Evolutionary conservation across 2,329 filamentous ascomycete species (phyloP), one percentile per base, ranked within the genome.

Genomic region (Ophiostoma sp.): DNA sequence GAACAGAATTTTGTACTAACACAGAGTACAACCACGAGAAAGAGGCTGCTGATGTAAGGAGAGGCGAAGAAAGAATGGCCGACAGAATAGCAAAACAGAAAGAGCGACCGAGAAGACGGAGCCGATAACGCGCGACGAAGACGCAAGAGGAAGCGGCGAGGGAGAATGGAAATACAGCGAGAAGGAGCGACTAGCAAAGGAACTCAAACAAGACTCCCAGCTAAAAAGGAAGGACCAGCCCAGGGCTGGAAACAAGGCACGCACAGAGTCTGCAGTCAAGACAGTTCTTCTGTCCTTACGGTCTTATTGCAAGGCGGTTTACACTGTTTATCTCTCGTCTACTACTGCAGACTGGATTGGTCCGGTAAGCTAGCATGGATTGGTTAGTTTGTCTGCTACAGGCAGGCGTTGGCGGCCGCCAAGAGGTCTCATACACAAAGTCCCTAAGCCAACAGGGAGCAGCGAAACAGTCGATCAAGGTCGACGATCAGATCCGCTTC

Each of bases 401-500:
- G 27, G 27, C 27, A 27, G 27, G 27, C 27, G 27, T 27, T 27
- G 49, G 49, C 49, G 18, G 5, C 47, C 18, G 49, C 49, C 49
- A 55, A 55, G 49, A 55, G 47, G 49, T 55, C n/a, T 55, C 49
- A 52, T 52, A 52, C 47, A 8, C 47, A 52, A n/a, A 12, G 5
- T 18, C 47, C 47, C 47, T 14, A 52, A 52, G 14, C 7, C 18
- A 52, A 55, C 49, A 55, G 49, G 49, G 49, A 27, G 27, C 47
- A 55, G 49, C 49, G 49, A 55, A 55, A 55, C 49, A 55, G 49
- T 9, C n/a, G 49, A 55, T 55, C 49, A 27, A 11, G 49, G 18
- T 27, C 27, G 27, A 27, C 49, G 49, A 55, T 55, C 49, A 27
- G 45, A n/a, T 27, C 27, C 27, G 45, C 14, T 47, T 16, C 45